A percentile compares a stretch with the other conserved stretches of the same genome.
Conservation (phyloP, 2,329 filamentous ascomycete genomes). For the Phaeophleospora eucalypticola region DNA sequence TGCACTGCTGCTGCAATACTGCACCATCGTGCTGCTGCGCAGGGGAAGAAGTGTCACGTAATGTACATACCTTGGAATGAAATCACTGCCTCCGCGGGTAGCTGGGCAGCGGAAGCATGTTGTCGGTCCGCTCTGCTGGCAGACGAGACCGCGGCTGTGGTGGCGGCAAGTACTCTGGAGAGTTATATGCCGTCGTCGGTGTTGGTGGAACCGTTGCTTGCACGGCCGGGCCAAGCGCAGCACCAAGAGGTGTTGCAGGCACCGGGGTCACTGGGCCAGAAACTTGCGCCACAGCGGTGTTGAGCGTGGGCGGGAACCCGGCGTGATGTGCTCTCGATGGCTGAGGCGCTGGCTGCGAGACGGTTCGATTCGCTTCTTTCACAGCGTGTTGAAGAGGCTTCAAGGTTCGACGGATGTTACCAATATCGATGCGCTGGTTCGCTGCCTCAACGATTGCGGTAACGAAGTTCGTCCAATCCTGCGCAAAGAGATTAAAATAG, state of each 20-base stretch:
- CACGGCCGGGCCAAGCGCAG: slow-evolving; percentile 81
- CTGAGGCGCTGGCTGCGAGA: slow-evolving; percentile 65
- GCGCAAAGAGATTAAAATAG: slow-evolving; percentile 22
- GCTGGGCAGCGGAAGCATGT: slow-evolving; percentile 10
- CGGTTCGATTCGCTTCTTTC: slow-evolving; percentile 72
- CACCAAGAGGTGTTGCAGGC: slow-evolving; percentile 84
- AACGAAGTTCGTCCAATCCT: slow-evolving; percentile 66
- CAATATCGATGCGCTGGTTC: slow-evolving; percentile 37
- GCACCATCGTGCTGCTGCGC: no score
- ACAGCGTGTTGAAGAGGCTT: slow-evolving; percentile 77
- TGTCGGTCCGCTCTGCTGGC: slow-evolving; percentile 5
- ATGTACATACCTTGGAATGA: neutral
- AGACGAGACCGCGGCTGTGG: slow-evolving; percentile 4
- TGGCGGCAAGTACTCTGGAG: slow-evolving; percentile 21
- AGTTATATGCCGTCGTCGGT: slow-evolving; percentile 11
- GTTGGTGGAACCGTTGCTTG: slow-evolving; percentile 61
- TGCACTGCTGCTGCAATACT: neutral
- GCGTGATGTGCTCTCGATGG: slow-evolving; percentile 38
- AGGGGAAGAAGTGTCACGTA: neutral
- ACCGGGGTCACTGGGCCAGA: slow-evolving; percentile 50
- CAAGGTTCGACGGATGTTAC: slow-evolving; percentile 69
- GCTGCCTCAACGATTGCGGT: slow-evolving; percentile 52
- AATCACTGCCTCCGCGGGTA: slow-evolving; percentile 10
- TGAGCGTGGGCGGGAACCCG: slow-evolving; percentile 24
- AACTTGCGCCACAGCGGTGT: slow-evolving; percentile 22